Base-by-base conservation (phyloP, 306 rosid species). In the Carpinus viminea region DNA sequence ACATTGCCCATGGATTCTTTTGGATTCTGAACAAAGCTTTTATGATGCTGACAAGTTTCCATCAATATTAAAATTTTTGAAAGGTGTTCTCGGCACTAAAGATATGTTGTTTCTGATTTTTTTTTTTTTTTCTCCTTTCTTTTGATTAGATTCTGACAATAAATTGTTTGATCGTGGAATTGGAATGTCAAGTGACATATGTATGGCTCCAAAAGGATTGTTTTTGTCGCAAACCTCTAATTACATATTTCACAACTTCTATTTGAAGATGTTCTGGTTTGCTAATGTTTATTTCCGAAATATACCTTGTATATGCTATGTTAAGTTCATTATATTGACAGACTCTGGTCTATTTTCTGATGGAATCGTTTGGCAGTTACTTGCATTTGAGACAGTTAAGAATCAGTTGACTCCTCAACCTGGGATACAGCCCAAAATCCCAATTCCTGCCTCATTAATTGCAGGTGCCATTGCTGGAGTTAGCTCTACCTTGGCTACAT, bases 391-490 rank as follows among this genome's bases (percentile, higher is more conserved):
- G 28, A 90, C 93, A 28, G 89, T 93, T 48, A 87, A 87, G 59
- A 89, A 89, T 75, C 80, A 85, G 55, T 74, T 93, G 56, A 80
- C 87, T 47, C 87, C 92, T 1, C 78, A 89, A 81, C 85, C 78
- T 36, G 93, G 91, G n/a, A 91, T 86, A n/a, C 75, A 83, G 43
- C 71, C 82, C 36, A 85, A 79, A 76, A 53, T 86, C 62, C 92
- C 86, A 1, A 66, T 89, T 74, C 91, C 96, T 0, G 86, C 89
- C 65, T 90, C 95, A 41, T 85, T 79, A 47, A 20, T 93, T 34
- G 97, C 95, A 0, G 97, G 97, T 48, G 97, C 98, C 47, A 76
- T 90, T 54, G 95, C 98, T 55, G 97, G 98, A 68, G 80, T 93
- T 59, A 88, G 89, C 90, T 90, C 97, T 41, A 90, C 97, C 24